phyloP scores from a whole-genome alignment of 495 filamentous ascomycete genomes.

The Alectoria sarmentosa region DNA sequence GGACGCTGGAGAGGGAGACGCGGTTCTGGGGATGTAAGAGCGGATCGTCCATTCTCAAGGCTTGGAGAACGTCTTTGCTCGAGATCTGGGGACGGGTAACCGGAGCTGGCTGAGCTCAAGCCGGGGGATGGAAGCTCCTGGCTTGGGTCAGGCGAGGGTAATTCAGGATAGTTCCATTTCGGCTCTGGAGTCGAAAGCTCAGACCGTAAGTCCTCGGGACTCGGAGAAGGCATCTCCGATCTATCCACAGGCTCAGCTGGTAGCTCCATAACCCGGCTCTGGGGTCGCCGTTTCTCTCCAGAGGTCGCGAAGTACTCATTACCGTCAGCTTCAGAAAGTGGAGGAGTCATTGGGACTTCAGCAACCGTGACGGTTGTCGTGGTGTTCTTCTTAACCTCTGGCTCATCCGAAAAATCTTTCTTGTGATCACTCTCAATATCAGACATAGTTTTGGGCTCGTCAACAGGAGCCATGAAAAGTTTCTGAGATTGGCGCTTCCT shows the following conservation, averaged over 20 bases:
- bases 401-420: slow-evolving; percentile 14
- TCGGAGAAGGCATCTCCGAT: slow-evolving; percentile 14
- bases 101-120: slow-evolving; percentile 7
- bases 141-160: slow-evolving; percentile 23
- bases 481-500: slow-evolving; percentile 5
- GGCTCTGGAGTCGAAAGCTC: slow-evolving; percentile 23
- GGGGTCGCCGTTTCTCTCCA: slow-evolving; percentile 8
- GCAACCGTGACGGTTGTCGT: slow-evolving; percentile 11
- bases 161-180: slow-evolving; percentile 10
- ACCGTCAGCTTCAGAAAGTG: slow-evolving; percentile 17
- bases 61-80: slow-evolving; percentile 3
- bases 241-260: slow-evolving; percentile 16
- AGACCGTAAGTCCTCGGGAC: slow-evolving; percentile 13
- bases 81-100: slow-evolving; percentile 1
- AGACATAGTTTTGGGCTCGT: background rate
- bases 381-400: slow-evolving; percentile 14
- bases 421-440: slow-evolving; percentile 8
- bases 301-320: slow-evolving; percentile 6
- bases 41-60: slow-evolving; percentile 1
- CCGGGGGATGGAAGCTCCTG: slow-evolving; percentile 20
- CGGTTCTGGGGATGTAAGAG: slow-evolving; percentile 6
- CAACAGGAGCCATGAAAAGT: background rate
- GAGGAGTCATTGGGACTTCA: slow-evolving; percentile 19
- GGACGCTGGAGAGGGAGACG: slow-evolving; percentile 7
- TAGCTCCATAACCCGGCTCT: slow-evolving; percentile 16